Evolutionary conservation across 2,329 filamentous ascomycete species (phyloP).

Genomic region (Phialocephala sp.): DNA sequence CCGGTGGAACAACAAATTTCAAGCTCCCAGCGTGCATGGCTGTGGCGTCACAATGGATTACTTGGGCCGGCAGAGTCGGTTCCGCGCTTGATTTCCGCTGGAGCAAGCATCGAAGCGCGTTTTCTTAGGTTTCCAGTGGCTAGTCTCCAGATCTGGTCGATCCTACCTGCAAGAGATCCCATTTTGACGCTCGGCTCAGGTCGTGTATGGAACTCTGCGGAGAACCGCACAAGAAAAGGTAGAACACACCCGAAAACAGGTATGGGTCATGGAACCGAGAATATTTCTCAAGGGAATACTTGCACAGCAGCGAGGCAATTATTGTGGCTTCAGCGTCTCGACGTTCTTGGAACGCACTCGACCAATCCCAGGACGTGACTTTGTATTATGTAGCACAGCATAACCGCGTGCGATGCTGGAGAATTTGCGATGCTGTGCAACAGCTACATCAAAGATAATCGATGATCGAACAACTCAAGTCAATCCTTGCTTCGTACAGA

Average conservation of each 20-base stretch:
- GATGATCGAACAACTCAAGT: background rate
- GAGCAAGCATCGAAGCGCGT: background rate
- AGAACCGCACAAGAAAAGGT: background rate
- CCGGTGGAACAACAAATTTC: background rate
- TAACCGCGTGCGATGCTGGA: background rate
- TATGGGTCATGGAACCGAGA: background rate
- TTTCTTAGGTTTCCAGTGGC: background rate
- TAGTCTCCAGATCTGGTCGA: background rate
- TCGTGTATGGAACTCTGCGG: background rate
- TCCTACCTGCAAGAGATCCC: background rate
- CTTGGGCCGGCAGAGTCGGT: background rate
- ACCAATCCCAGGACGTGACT: background rate
- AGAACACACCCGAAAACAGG: background rate
- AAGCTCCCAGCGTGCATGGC: background rate
- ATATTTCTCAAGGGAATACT: background rate
- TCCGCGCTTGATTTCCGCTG: background rate
- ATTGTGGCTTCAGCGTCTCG: background rate
- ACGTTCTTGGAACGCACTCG: background rate
- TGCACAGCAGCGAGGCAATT: background rate
- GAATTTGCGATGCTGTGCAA: background rate
- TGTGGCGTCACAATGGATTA: background rate
- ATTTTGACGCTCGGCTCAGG: background rate
- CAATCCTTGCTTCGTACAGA: background rate
- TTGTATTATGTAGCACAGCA: background rate
- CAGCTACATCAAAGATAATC: too few species aligned